Base-by-base conservation (phyloP, 495 filamentous ascomycete species). In the Cenococcum geophilum region DNA sequence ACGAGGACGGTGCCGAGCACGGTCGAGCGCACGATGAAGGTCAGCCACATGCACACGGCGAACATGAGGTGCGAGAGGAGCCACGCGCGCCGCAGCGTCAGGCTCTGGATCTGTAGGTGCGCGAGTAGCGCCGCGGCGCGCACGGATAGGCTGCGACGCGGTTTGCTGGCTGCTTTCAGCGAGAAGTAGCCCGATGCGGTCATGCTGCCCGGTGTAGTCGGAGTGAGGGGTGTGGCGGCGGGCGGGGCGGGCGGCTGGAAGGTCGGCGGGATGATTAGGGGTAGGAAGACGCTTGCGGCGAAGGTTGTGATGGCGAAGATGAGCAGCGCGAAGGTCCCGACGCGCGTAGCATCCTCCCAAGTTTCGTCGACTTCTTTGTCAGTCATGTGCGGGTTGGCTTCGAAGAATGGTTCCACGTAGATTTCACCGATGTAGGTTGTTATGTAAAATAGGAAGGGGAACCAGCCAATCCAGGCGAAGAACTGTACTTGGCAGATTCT, bases 381-480 rank as follows among this genome's bases (percentile, higher is more conserved):
- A 1, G 86, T 81, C 77, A 96, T 86, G 68, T 90, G 68, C 2
- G 89, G 89, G 65, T 95, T 85, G 53, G 80, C 75, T 63, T 82
- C 80, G 57, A 96, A 86, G 58, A 80, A 86, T 0, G 89, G 89
- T 68, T 95, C 85, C 42, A 87, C 86, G 68, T 95, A 93, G 56
- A 95, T 85, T 71, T 96, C 89, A 55, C 87, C 91, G 67, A 96
- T 86, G 72, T 91, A 96, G 27, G 89, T 93, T 1, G 89, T 93
- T 6, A 90, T 87, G 75, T 96, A 96, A 74, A 92, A 96, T 0
- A 96, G 78, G 76, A 95, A 92, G 18, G 91, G 91, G 68, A 96
- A 96, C 87, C 91, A 96, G 60, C 89, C 91, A 63, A 95, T 85
- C 91, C 91, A 96, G 25, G 89, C 88, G 58, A 87, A 89, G 68